phyloP scores from a whole-genome alignment of 768 basidiomycete species.

The Tubosaeta sp. region DNA sequence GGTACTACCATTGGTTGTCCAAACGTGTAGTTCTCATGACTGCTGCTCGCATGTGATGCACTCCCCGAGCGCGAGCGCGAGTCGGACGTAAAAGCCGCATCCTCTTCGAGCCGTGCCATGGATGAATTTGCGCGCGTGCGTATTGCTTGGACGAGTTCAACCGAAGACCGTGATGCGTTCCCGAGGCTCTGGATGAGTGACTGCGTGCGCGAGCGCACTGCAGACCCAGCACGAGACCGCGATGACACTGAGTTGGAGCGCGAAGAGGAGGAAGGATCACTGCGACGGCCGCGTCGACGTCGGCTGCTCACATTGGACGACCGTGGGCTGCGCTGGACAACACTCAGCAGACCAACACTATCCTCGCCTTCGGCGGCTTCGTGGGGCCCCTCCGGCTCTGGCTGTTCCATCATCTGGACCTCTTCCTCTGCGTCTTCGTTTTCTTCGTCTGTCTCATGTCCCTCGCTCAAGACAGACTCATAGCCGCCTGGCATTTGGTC shows the following conservation, averaged over 20 bases:
- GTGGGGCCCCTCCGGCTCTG: constrained; percentile 49
- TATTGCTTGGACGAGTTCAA: constrained; percentile 50
- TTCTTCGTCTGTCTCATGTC: constrained; percentile 29
- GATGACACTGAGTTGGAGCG: constrained; percentile 29
- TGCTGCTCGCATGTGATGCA: constrained; percentile 38
- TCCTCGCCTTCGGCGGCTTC: constrained; percentile 65
- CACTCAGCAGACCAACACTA: constrained; percentile 51
- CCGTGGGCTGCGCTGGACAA: constrained; percentile 48
- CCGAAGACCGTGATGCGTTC: constrained; percentile 55
- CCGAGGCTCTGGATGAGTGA: constrained; percentile 63
- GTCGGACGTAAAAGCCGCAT: constrained; percentile 35
- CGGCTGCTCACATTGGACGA: constrained; percentile 35
- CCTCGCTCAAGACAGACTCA: constrained; percentile 31
- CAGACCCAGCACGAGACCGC: constrained; percentile 44
- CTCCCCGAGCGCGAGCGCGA: constrained; percentile 42
- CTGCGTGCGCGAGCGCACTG: constrained; percentile 59
- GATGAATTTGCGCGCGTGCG: constrained; percentile 61
- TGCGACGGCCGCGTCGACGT: constrained; percentile 29
- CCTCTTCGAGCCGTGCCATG: constrained; percentile 64
- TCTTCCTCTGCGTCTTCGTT: constrained; percentile 32
- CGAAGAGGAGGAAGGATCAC: constrained; percentile 37
- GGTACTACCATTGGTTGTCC: constrained; percentile 49
- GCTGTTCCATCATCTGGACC: constrained; percentile 37
- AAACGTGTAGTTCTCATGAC: constrained; percentile 71
- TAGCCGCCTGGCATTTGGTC: constrained; percentile 26